These are phyloP conservation scores for Suhomyces bokatorum DNA, from an alignment of 1,139 yeast species.

Conservation along the genomic window DNA sequence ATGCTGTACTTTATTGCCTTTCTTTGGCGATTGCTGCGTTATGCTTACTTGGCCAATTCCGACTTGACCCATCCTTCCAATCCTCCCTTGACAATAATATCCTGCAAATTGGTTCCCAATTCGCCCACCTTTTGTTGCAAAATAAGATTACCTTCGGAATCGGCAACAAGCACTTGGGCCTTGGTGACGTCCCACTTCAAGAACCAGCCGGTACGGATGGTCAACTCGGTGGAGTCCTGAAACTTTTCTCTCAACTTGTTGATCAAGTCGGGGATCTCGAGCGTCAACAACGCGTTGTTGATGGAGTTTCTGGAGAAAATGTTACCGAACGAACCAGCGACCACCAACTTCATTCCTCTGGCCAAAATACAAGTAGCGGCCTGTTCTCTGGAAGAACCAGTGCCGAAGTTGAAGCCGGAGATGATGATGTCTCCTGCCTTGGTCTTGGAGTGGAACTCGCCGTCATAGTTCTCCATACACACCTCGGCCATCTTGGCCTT, in stretches of 20 bases:
- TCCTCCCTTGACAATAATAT: constrained; percentile 95
- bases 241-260: constrained; percentile 72
- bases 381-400: constrained; percentile 98
- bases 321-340: constrained; percentile 97
- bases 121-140: constrained; percentile 91
- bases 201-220: constrained; percentile 93
- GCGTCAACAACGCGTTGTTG: constrained; percentile 89
- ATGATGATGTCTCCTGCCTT: constrained; percentile 85
- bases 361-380: constrained; percentile 98
- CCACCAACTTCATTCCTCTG: constrained; percentile 86
- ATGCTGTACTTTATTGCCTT: no score
- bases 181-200: constrained; percentile 91
- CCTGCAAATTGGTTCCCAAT: constrained; percentile 92
- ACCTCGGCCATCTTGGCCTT: constrained; percentile 96
- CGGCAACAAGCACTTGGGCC: constrained; percentile 76
- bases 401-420: constrained; percentile 94
- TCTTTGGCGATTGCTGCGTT: not conserved
- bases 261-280: constrained; percentile 88
- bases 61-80: constrained; percentile 97
- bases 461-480: constrained; percentile 97
- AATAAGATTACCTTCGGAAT: constrained; percentile 63
- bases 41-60: constrained; percentile 40
- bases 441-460: constrained; percentile 79
- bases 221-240: constrained; percentile 59
- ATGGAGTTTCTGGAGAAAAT: constrained; percentile 94